These are phyloP conservation scores for Lolium rigidum DNA, from an alignment of 176 grass and related monocot genomes.

Conservation along the genomic window DNA sequence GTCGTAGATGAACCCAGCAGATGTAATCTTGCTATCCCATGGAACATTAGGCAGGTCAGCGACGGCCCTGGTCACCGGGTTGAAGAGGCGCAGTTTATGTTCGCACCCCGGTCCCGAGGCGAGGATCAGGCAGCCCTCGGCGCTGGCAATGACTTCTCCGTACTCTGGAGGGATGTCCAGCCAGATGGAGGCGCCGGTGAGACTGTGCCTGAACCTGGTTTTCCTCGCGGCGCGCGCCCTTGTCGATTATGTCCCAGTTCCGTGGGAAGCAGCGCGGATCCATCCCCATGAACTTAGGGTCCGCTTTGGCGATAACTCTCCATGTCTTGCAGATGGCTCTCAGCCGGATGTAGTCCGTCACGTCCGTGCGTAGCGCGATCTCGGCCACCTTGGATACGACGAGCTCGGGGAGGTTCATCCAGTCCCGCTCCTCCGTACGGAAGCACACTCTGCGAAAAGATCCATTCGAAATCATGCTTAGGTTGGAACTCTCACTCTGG, in stretches of 20 bases:
- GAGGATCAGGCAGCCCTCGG: constrained; percentile 12
- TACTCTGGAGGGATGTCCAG: background rate
- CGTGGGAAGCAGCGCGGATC: background rate
- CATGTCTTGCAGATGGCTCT: background rate
- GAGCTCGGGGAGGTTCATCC: background rate
- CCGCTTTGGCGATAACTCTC: background rate
- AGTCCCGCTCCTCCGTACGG: constrained; percentile 1
- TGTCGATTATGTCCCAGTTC: background rate
- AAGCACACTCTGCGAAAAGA: background rate
- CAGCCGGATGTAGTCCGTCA: background rate
- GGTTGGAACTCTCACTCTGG: background rate
- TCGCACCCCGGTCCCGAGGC: background rate
- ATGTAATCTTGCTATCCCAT: background rate
- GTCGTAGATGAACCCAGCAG: background rate
- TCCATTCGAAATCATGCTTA: background rate
- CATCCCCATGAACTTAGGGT: background rate
- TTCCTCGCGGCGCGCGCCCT: too few species aligned
- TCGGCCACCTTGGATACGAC: background rate
- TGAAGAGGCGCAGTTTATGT: background rate
- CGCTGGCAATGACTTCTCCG: background rate
- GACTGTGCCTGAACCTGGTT: background rate
- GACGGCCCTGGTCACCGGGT: background rate
- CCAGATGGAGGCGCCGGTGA: background rate
- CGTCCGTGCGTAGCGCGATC: background rate
- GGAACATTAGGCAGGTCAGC: background rate